Base-by-base conservation (phyloP, 176 grass and related monocot species). In the Eremochloa ophiuroides region DNA sequence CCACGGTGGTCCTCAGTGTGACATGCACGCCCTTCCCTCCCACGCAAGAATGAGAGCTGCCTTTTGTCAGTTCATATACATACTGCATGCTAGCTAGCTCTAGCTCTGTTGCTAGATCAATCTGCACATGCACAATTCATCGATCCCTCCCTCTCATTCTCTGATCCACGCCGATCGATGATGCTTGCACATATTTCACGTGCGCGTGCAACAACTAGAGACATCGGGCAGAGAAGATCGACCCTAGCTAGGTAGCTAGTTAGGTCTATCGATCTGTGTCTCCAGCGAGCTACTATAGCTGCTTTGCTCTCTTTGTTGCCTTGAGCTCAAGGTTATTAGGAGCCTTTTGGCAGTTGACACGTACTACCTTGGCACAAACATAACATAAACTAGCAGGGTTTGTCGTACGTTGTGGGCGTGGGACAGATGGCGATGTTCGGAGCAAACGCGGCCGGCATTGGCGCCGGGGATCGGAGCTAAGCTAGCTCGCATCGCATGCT, bases 41-140 rank as follows among this genome's bases (percentile, higher is more conserved):
- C 83, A 89, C 78, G 83, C 87, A 58, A 89, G 75, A 65, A 85
- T 72, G 77, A 82, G 70, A 89, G 87, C 44, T 50, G 5, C 48
- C 76, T 27, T 73, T 73, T 43, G 29, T 23, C 29, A 65, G 23
- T 27, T 38, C 40, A 58, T 5, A 8, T 35, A 35, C 65, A 20
- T 23, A 56, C 51, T 56, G 51, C 48, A 48, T 60, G 40, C 4
- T 59, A n/a, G n/a, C n/a, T n/a, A n/a, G n/a, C n/a, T n/a, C n/a
- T n/a, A n/a, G n/a, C n/a, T n/a, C n/a, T n/a, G 16, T 4, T 66
- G 42, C 29, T 16, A 63, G 42, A 76, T 44, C 82, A 42, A 17
- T 80, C 38, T 10, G 15, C 59, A 75, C 62, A 69, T 75, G 71
- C 35, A 7, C 67, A 27, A 66, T 83, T 78, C 10, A 10, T 56